A percentile compares a stretch with the other conserved stretches of the same genome.
Evolutionary conservation across 768 basidiomycete genomes (phyloP).

Genomic region (Podaxis sp.): DNA sequence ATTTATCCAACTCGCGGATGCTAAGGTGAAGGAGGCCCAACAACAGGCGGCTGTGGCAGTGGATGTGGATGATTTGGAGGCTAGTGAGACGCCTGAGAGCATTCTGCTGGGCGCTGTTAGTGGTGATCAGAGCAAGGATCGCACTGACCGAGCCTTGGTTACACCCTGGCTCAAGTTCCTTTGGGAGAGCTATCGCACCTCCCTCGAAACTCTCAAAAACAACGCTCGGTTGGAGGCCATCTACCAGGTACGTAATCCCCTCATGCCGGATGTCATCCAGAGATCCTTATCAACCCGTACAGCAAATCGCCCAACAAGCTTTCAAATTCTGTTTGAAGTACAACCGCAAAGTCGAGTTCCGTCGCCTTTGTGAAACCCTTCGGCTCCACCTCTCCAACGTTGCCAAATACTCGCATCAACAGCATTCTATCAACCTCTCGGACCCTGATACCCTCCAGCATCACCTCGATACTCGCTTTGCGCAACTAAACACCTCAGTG

Average conservation of each 20-base stretch:
- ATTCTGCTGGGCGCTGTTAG: constrained; percentile 89
- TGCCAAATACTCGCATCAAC: constrained; percentile 92
- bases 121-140: constrained; percentile 87
- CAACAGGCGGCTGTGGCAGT: constrained; percentile 81
- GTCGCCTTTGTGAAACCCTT: constrained; percentile 93
- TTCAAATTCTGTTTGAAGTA: constrained; percentile 96
- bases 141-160: constrained; percentile 92
- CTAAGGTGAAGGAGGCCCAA: constrained; percentile 83
- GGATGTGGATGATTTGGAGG: constrained; percentile 94
- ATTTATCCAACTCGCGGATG: constrained; percentile 80
- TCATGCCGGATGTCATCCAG: constrained; percentile 3
- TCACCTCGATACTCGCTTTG: constrained; percentile 95
- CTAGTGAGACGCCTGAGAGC: constrained; percentile 91
- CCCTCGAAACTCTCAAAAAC: constrained; percentile 93
- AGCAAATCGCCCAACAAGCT: constrained; percentile 96
- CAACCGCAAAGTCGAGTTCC: constrained; percentile 94
- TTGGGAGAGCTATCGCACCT: constrained; percentile 98
- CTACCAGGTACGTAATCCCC: constrained; percentile 71
- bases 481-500: constrained; percentile 93
- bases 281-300: constrained; percentile 8
- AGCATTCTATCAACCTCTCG: constrained; percentile 92
- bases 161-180: constrained; percentile 98
- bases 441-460: constrained; percentile 94
- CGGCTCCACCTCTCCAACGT: constrained; percentile 93
- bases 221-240: constrained; percentile 90